phyloP scores from a whole-genome alignment of 2,329 filamentous ascomycete species.

The Aspergillus sojae region DNA sequence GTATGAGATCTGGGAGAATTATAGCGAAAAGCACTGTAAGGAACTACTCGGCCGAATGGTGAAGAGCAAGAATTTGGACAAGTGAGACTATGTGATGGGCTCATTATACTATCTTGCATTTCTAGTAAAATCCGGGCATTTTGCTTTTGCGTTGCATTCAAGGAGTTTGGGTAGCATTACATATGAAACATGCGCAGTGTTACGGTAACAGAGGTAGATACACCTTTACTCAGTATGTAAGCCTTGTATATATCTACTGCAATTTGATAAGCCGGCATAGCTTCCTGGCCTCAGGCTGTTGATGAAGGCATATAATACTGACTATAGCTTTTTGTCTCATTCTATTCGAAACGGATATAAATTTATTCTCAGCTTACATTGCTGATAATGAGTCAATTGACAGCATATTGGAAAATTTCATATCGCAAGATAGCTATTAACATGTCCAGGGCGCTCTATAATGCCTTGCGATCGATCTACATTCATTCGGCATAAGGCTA shows the following conservation, averaged over 20 bases:
- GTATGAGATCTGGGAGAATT: slow-evolving; percentile 74
- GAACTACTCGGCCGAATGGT: slow-evolving; percentile 65
- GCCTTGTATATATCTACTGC: neutral
- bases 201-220: neutral
- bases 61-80: slow-evolving; percentile 61
- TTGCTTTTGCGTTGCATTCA: neutral
- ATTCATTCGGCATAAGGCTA: neutral
- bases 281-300: neutral
- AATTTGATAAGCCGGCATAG: neutral
- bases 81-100: slow-evolving; percentile 38
- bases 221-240: too few relatives aligned
- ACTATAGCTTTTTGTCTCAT: neutral
- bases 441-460: too few relatives aligned
- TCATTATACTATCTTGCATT: neutral
- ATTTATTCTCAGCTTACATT: neutral
- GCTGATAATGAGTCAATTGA: neutral
- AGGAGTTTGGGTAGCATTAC: neutral
- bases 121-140: neutral
- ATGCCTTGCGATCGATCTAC: neutral
- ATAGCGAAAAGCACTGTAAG: slow-evolving; percentile 66
- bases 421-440: neutral
- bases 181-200: neutral
- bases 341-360: neutral
- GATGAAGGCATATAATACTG: neutral
- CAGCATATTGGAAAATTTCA: neutral